A percentile compares a stretch with the other conserved stretches of the same genome.
These are phyloP conservation scores for Aplosporella prunicola DNA, from an alignment of 2,329 filamentous ascomycete genomes.

Conservation along the genomic window DNA sequence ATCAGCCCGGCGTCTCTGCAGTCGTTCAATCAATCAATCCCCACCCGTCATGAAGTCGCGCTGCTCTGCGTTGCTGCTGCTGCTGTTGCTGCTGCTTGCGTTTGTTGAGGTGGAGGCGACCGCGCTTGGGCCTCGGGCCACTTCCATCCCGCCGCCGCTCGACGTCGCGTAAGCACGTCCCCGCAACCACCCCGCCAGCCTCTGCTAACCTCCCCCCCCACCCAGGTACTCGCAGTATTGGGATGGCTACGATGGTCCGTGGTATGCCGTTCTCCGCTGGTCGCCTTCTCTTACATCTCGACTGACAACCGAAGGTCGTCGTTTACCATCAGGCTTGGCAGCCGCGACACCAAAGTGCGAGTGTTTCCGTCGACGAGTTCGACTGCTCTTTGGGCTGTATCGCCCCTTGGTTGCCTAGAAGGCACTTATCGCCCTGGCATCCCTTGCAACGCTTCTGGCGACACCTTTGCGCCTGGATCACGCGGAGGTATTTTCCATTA, in stretches of 20 bases:
- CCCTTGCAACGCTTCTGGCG: neutral
- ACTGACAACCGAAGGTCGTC: neutral
- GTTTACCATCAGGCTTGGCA: neutral
- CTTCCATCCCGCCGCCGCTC: neutral
- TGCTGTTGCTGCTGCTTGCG: neutral
- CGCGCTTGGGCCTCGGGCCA: conserved; percentile 1
- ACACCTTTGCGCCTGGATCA: neutral
- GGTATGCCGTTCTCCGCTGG: neutral
- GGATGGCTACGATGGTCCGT: conserved; percentile 2
- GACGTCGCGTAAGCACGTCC: no score
- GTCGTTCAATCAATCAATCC: no score
- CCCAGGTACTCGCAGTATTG: neutral
- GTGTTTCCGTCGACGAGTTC: conserved; percentile 1
- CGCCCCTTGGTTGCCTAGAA: neutral
- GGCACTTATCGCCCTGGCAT: neutral
- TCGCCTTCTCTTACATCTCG: neutral
- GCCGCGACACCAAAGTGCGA: neutral
- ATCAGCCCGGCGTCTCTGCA: neutral
- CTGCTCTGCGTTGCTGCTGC: neutral
- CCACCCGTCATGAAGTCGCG: neutral
- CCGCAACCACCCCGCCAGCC: neutral
- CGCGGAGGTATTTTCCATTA: neutral
- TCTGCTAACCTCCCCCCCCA: neutral
- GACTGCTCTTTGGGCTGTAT: neutral
- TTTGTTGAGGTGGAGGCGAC: neutral